A percentile compares a stretch with the other conserved stretches of the same genome.
Evolutionary conservation across 179 eudicot species (phyloP).

Genomic region (Silene noctiflora): DNA sequence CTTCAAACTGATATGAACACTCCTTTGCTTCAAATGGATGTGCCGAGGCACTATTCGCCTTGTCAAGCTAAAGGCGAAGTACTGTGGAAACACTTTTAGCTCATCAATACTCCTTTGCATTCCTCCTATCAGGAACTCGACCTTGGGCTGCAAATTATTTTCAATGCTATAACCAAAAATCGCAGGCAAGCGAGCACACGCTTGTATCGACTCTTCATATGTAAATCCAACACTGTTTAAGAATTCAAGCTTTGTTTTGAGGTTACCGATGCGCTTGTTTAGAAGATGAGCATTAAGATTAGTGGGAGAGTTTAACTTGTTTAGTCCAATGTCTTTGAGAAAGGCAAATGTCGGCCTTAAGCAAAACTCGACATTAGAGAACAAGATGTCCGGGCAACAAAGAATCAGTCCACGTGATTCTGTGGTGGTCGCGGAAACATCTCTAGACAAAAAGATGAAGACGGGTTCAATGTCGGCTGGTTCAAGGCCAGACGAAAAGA

Average conservation of each 20-base stretch:
- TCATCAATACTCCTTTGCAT: constrained; percentile 51
- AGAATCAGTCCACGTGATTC: constrained; percentile 38
- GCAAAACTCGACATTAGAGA: constrained; percentile 42
- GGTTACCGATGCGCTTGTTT: constrained; percentile 40
- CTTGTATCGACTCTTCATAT: constrained; percentile 33
- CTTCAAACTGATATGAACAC: constrained; percentile 38
- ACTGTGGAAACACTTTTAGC: constrained; percentile 54
- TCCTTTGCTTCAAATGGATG: constrained; percentile 46
- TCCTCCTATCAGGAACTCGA: constrained; percentile 41
- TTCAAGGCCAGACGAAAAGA: constrained; percentile 41
- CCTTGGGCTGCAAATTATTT: constrained; percentile 49
- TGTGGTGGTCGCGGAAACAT: constrained; percentile 37
- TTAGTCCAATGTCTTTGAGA: constrained; percentile 36
- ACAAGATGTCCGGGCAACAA: constrained; percentile 41
- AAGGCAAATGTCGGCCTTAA: constrained; percentile 45
- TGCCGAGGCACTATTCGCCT: constrained; percentile 50
- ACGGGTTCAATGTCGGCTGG: constrained; percentile 39
- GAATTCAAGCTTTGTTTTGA: constrained; percentile 43
- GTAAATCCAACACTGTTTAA: constrained; percentile 39
- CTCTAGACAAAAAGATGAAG: constrained; percentile 40
- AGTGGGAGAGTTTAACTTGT: constrained; percentile 38
- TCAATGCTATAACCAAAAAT: constrained; percentile 53
- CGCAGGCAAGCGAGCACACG: constrained; percentile 51
- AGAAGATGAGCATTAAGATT: constrained; percentile 53
- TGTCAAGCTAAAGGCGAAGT: constrained; percentile 55